These are phyloP conservation scores for Mycogone perniciosa DNA, from an alignment of 2,329 filamentous ascomycete genomes.

Conservation along the genomic window DNA sequence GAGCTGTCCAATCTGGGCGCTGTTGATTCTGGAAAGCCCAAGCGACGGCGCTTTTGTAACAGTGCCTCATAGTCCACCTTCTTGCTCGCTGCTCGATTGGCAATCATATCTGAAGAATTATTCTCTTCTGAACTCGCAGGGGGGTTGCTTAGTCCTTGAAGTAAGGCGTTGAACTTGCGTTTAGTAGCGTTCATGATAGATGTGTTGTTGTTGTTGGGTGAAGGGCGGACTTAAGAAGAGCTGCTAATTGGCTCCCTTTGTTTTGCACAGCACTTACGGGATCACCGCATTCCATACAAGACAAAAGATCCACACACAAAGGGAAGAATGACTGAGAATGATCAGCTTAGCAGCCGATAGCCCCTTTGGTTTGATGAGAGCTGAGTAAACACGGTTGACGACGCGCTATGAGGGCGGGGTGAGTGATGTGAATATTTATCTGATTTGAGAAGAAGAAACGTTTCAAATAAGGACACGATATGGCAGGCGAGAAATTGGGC, in stretches of 20 bases:
- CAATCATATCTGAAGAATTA: slow-evolving; percentile 2
- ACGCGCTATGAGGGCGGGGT: background rate
- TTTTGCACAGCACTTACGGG: background rate
- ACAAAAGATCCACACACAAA: background rate
- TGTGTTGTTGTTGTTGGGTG: background rate
- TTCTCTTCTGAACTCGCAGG: slow-evolving; percentile 14
- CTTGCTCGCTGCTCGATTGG: slow-evolving; percentile 11
- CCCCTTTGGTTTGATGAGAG: slow-evolving; percentile 3
- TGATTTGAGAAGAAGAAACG: background rate
- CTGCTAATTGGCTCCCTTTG: background rate
- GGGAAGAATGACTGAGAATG: background rate
- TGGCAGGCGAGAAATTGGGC: background rate
- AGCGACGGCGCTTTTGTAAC: slow-evolving; percentile 47
- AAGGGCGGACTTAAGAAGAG: background rate
- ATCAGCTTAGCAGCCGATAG: background rate
- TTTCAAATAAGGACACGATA: background rate
- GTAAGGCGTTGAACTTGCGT: slow-evolving; percentile 71
- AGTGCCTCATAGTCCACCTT: slow-evolving; percentile 32
- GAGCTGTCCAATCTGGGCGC: slow-evolving; percentile 24
- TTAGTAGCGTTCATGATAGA: slow-evolving; percentile 67
- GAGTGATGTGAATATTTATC: background rate
- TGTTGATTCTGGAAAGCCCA: slow-evolving; percentile 38
- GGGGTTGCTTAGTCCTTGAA: slow-evolving; percentile 56
- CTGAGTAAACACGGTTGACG: background rate
- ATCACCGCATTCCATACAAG: background rate